These are phyloP conservation scores for Caryocar brasiliense DNA, from an alignment of 441 rosid genomes.

Conservation along the genomic window DNA sequence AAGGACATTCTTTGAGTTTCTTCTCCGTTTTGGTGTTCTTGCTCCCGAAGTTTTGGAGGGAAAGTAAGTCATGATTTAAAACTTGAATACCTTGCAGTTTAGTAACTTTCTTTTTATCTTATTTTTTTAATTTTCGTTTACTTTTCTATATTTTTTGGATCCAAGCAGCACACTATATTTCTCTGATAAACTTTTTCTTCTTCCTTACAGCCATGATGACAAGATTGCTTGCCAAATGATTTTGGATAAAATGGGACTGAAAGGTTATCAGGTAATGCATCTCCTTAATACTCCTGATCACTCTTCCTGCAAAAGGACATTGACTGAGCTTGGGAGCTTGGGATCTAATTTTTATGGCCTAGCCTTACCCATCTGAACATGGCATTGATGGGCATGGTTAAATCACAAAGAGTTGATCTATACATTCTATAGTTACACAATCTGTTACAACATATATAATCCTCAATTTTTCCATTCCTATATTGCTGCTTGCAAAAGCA, in stretches of 20 bases:
- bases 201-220: conserved; percentile 71
- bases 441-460: too few species aligned
- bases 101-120: not conserved
- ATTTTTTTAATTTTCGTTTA: too few species aligned
- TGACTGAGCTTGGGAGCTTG: not conserved
- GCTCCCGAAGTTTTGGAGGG: conserved; percentile 95
- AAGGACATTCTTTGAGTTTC: conserved; percentile 93
- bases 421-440: too few species aligned
- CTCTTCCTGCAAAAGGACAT: not conserved
- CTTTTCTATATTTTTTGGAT: too few species aligned
- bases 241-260: conserved; percentile 81
- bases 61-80: conserved; percentile 52
- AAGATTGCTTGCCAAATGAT: conserved; percentile 90
- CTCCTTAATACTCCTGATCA: conserved; percentile 2
- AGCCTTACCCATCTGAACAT: too few species aligned
- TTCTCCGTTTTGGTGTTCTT: conserved; percentile 95
- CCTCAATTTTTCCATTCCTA: not conserved
- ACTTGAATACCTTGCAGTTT: not conserved
- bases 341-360: not conserved
- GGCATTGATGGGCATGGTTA: too few species aligned
- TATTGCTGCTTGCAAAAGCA: conserved; percentile 2
- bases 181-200: conserved; percentile 11
- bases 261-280: conserved; percentile 86
- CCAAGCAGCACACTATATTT: not conserved
- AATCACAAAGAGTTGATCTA: too few species aligned